These are phyloP conservation scores for Flaveria brownii DNA, from an alignment of 129 eudicot genomes.

Conservation along the genomic window DNA sequence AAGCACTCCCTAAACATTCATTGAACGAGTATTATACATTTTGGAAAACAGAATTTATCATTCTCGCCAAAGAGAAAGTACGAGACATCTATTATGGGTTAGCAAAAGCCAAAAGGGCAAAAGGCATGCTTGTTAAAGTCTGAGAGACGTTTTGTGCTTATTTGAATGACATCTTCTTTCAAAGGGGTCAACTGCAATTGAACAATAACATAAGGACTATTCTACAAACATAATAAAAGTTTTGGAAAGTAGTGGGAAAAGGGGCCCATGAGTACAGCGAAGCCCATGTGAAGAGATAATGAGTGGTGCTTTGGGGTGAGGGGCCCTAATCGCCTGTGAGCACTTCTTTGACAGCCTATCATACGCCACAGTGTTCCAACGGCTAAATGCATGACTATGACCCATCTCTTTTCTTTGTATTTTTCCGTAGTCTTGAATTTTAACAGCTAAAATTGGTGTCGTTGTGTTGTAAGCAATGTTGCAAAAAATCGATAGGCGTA, in stretches of 20 bases:
- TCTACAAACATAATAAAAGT: conserved; percentile 10
- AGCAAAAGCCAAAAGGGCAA: neutral
- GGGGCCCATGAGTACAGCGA: conserved; percentile 35
- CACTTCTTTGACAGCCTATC: conserved; percentile 41
- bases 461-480: neutral
- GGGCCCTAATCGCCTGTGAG: conserved; percentile 36
- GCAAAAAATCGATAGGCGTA: too few species aligned
- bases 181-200: conserved; percentile 11
- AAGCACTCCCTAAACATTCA: neutral
- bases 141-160: neutral
- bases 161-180: neutral
- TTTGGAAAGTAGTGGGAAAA: conserved; percentile 22
- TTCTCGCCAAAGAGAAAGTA: too few species aligned
- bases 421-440: conserved; percentile 14
- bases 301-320: conserved; percentile 29
- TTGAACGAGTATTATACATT: neutral
- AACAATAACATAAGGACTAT: neutral
- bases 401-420: conserved; percentile 18
- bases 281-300: conserved; percentile 39
- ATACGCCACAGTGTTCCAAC: conserved; percentile 41
- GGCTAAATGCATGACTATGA: conserved; percentile 30
- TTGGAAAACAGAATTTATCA: too few species aligned
- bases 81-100: neutral
- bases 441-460: conserved; percentile 27
- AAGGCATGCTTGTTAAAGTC: conserved; percentile 5